Percentiles rank a stretch among this genome's conserved stretches.
phyloP scores from a whole-genome alignment of 352 stramenopile genomes.

The Globisporangium cystogenes region DNA sequence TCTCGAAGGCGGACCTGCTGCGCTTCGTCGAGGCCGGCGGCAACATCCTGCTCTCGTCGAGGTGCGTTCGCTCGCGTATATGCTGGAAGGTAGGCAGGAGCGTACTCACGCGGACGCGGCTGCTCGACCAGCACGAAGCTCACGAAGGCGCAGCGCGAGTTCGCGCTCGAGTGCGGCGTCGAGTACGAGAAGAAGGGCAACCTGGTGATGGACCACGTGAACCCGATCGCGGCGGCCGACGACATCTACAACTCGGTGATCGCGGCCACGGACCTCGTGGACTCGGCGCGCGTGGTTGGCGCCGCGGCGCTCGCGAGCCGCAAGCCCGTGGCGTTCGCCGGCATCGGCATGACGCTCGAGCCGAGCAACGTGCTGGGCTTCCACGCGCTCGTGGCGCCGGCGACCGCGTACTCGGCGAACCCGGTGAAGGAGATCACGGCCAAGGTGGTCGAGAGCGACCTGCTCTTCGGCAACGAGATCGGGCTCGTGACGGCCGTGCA shows the following conservation, averaged over 20 bases:
- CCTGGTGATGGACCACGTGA: constrained; percentile 86
- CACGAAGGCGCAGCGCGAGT: constrained; percentile 78
- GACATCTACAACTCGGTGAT: constrained; percentile 83
- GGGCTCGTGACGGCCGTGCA: constrained; percentile 84
- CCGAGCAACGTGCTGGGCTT: constrained; percentile 82
- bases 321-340: constrained; percentile 70
- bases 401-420: constrained; percentile 79
- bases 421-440: constrained; percentile 66
- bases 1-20: constrained; percentile 66
- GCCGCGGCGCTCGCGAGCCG: constrained; percentile 33
- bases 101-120: too few species aligned
- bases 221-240: constrained; percentile 35
- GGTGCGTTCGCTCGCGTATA: too few species aligned
- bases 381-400: constrained; percentile 66
- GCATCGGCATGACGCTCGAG: constrained; percentile 80
- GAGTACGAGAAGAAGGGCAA: constrained; percentile 87
- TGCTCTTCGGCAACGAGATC: constrained; percentile 73
- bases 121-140: constrained; percentile 39
- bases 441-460: constrained; percentile 50
- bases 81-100: too few species aligned
- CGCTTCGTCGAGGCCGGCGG: constrained; percentile 85
- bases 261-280: constrained; percentile 57
- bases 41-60: constrained; percentile 74
- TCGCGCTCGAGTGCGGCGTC: constrained; percentile 84
- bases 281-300: constrained; percentile 61